Conservation (phyloP, 805 yeast genomes). For the Nakazawaea sp. region DNA sequence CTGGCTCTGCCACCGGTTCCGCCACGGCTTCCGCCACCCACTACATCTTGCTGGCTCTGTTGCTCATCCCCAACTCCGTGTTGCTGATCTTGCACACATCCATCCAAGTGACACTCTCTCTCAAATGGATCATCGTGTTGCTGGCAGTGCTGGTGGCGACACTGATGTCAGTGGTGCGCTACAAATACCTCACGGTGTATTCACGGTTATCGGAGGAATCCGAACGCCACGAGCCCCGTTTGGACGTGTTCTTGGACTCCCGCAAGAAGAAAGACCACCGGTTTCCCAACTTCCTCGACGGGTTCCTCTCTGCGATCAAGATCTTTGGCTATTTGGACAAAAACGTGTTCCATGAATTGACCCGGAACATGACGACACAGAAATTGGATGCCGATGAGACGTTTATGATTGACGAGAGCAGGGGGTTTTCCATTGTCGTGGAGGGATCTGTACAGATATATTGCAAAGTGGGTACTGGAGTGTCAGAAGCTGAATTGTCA, state of each 20-base stretch:
- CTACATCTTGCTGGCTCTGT: too few relatives aligned
- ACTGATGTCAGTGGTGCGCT: conserved; percentile 46
- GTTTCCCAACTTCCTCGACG: conserved; percentile 71
- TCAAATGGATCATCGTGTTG: conserved; percentile 31
- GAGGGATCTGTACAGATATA: conserved; percentile 85
- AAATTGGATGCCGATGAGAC: conserved; percentile 73
- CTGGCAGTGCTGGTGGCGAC: conserved; percentile 14
- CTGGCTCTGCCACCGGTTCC: too few relatives aligned
- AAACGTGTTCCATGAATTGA: conserved; percentile 87
- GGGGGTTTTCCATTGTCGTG: conserved; percentile 88
- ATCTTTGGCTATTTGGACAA: conserved; percentile 90
- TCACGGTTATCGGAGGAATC: conserved; percentile 46
- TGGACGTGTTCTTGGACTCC: conserved; percentile 38
- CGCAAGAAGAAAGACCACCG: conserved; percentile 32
- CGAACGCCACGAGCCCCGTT: conserved; percentile 33
- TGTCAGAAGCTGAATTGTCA: conserved; percentile 15
- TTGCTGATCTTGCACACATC: conserved; percentile 31
- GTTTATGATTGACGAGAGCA: conserved; percentile 53
- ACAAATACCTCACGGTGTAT: conserved; percentile 57
- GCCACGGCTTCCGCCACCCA: too few relatives aligned
- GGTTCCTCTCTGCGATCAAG: conserved; percentile 84
- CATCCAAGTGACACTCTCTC: conserved; percentile 44
- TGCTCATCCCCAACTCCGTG: conserved; percentile 24
- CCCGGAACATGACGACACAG: conserved; percentile 87
- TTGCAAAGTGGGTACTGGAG: conserved; percentile 39